Evolutionary conservation across 2,329 filamentous ascomycete species (phyloP).

Genomic region (Pseudocercospora eumusae): DNA sequence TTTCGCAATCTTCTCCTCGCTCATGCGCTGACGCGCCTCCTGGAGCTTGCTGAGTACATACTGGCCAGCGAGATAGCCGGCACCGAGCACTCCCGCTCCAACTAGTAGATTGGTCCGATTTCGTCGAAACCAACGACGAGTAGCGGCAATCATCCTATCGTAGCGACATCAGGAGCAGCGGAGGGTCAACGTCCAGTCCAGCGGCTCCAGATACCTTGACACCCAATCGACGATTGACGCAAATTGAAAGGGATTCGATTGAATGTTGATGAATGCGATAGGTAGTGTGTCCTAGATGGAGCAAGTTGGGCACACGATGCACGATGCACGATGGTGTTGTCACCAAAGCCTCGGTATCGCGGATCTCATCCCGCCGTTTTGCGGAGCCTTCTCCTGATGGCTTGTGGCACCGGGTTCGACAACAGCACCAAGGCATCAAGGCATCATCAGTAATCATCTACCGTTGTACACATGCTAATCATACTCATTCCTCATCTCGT

Average conservation of each 20-base stretch:
- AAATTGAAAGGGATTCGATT: background rate
- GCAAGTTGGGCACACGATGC: background rate
- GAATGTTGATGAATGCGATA: background rate
- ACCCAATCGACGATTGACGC: background rate
- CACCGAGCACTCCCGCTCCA: constrained; percentile 82
- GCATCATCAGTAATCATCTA: background rate
- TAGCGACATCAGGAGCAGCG: constrained; percentile 27
- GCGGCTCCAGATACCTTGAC: background rate
- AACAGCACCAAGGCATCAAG: no score
- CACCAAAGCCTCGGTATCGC: background rate
- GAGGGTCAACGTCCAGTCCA: background rate
- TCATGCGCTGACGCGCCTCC: constrained; percentile 94
- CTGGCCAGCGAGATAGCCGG: constrained; percentile 87
- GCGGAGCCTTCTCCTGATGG: background rate
- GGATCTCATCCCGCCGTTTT: background rate
- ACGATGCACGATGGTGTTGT: background rate
- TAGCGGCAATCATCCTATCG: constrained; percentile 64
- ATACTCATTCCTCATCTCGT: no score
- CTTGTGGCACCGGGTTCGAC: background rate
- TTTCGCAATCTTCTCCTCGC: constrained; percentile 89
- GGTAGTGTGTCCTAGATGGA: background rate
- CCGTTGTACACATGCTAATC: no score
- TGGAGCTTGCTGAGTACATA: constrained; percentile 90
- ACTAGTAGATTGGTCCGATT: constrained; percentile 89
- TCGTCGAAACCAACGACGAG: constrained; percentile 86